Evolutionary conservation across 306 rosid genomes (phyloP), one percentile per base, ranked within the genome.

Genomic region (Cicer chorassanicum): DNA sequence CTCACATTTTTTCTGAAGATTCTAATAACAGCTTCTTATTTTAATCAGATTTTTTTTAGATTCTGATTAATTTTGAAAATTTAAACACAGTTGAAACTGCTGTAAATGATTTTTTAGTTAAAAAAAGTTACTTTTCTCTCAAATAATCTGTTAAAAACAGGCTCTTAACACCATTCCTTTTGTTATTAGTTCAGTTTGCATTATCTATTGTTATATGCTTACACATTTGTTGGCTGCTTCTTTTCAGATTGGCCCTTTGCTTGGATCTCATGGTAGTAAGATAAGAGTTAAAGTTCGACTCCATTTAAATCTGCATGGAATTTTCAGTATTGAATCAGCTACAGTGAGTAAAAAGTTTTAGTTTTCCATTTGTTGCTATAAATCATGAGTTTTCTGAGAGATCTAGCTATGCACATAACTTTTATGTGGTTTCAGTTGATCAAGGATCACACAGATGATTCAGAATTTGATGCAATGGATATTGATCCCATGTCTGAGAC

Each of bases 161-260:
- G 36, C 5, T 29, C 36, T 29, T 29, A 29, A 29, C 38, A 48
- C 56, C 46, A 42, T 72, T 21, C 70, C 36, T 19, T 50, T 65
- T 40, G 72, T 65, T 13, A 15, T 36, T 74, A 43, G 13, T 84
- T 57, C 45, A 42, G 1, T 42, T 12, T 59, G 15, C 68, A 49
- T 60, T 65, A 12, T 14, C 48, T 59, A 41, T 63, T 48, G 69
- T 59, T 44, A 56, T 75, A 18, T 82, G 72, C 70, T 76, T 18
- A 72, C 24, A 15, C 42, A 72, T 75, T 48, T 16, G 8, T 59
- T 81, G 57, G 39, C 74, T 48, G 24, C 73, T 73, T 74, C 65
- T 39, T 65, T 66, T 50, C 87, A 95, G 99, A 85, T 95, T 82
- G 99, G 97, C 74, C 97, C 98, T 84, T 77, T 95, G 83, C 86